Base-by-base conservation (phyloP, 495 filamentous ascomycete genomes). In the Aspergillus haitiensis region DNA sequence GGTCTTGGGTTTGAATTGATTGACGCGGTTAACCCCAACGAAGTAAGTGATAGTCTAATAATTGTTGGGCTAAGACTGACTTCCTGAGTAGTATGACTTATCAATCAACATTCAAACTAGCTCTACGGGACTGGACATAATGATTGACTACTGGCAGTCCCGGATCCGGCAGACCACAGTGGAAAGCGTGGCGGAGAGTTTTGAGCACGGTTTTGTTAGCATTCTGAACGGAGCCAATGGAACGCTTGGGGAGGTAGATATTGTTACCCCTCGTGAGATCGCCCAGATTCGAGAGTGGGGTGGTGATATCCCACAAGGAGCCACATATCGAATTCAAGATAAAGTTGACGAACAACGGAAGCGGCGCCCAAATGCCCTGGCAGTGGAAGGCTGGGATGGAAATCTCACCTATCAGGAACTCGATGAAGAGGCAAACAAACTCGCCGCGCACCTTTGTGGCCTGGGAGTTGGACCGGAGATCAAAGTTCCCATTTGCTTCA, bases 381-480 rank as follows among this genome's bases (percentile, higher is more conserved):
- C 56, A 11, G 37, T 59, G 2, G 48, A 59, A 42, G 56, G 56
- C 7, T 59, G 56, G 56, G 56, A 59, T 31, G 56, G 56, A 5
- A 39, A 59, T 16, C 27, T 59, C 13, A 59, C 56, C 6, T 59
- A 59, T 31, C 15, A 50, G 15, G n/a, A 67, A 16, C 50, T 71
- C 0, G 56, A 69, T 12, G 48, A 62, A 10, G 13, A 53, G 2
- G 51, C 65, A 1, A 56, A 60, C 16, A 53, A 32, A 11, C 61
- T 82, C 16, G 78, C 79, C 6, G 33, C 39, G 2, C 57, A 67
- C 16, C 61, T 74, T 5, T 40, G 33, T n/a, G 16, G 44, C 1
- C 45, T 70, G 11, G 65, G 71, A 5, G 63, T 72, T 6, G 31
- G 55, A 2, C 54, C 66, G 0, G 68, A 70, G 27, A 56, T 61